phyloP scores from a whole-genome alignment of 768 basidiomycete species.

The Gymnopilus junonius region DNA sequence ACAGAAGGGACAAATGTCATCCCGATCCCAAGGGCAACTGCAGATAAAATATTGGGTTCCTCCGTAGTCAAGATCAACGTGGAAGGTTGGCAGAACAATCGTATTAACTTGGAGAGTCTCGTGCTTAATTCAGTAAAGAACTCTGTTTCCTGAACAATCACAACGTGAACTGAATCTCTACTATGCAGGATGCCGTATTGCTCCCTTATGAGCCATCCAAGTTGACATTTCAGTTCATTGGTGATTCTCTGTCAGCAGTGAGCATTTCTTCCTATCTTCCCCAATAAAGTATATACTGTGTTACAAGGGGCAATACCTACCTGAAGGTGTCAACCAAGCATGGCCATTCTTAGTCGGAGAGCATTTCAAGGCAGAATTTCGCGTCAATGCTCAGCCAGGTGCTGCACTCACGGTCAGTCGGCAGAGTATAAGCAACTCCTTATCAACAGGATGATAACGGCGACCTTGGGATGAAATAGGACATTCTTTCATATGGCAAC shows the following conservation, averaged over 20 bases:
- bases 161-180: background rate
- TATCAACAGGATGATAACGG: background rate
- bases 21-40: constrained; percentile 30
- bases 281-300: background rate
- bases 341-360: constrained; percentile 60
- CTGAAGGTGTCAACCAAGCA: constrained; percentile 56
- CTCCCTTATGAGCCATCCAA: constrained; percentile 48
- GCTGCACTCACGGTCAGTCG: constrained; percentile 47
- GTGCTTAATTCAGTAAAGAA: constrained; percentile 44
- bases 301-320: constrained; percentile 55
- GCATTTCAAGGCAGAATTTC: constrained; percentile 55
- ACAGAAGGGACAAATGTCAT: constrained; percentile 50
- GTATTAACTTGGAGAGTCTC: constrained; percentile 54
- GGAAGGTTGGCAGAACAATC: constrained; percentile 64
- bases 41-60: constrained; percentile 1
- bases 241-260: constrained; percentile 61
- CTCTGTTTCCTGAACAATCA: background rate
- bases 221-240: constrained; percentile 58
- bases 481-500: constrained; percentile 56
- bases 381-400: constrained; percentile 57
- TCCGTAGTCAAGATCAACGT: constrained; percentile 51
- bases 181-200: constrained; percentile 46
- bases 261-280: constrained; percentile 10
- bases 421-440: background rate
- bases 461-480: constrained; percentile 30